Evolutionary conservation across 2,329 filamentous ascomycete species (phyloP).

Genomic region (Stachybotrys chartarum): DNA sequence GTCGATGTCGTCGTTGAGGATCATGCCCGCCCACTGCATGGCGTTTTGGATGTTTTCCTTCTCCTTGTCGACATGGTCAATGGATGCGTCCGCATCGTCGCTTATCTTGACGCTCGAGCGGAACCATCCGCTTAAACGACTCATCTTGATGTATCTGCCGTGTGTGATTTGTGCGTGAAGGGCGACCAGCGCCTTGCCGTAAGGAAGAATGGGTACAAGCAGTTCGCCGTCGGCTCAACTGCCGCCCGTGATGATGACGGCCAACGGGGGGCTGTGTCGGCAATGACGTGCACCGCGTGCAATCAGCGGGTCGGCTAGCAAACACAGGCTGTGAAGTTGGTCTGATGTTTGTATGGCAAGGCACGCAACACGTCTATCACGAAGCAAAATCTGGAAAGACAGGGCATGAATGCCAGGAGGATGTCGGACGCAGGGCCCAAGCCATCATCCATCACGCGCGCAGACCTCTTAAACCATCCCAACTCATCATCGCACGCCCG

Average conservation of each 20-base stretch:
- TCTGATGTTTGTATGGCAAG: not conserved
- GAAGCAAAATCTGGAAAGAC: not conserved
- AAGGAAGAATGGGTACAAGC: too few species aligned
- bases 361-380: not conserved
- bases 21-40: slow-evolving; percentile 58
- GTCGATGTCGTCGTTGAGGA: slow-evolving; percentile 87
- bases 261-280: too few species aligned
- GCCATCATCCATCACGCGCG: too few species aligned
- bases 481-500: too few species aligned
- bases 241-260: too few species aligned
- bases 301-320: too few species aligned
- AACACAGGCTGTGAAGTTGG: not conserved
- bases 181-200: too few species aligned
- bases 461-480: too few species aligned
- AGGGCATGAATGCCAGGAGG: not conserved
- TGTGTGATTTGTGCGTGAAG: not conserved
- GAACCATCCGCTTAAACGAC: slow-evolving; percentile 44
- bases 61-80: slow-evolving; percentile 31
- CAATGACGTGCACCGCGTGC: too few species aligned
- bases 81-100: slow-evolving; percentile 21
- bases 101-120: slow-evolving; percentile 27
- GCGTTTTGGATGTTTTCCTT: slow-evolving; percentile 51
- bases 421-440: not conserved
- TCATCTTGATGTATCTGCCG: slow-evolving; percentile 27
- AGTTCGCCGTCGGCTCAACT: too few species aligned